Conservation (phyloP, 2,329 filamentous ascomycete genomes). For the Hypoxylon sp. region DNA sequence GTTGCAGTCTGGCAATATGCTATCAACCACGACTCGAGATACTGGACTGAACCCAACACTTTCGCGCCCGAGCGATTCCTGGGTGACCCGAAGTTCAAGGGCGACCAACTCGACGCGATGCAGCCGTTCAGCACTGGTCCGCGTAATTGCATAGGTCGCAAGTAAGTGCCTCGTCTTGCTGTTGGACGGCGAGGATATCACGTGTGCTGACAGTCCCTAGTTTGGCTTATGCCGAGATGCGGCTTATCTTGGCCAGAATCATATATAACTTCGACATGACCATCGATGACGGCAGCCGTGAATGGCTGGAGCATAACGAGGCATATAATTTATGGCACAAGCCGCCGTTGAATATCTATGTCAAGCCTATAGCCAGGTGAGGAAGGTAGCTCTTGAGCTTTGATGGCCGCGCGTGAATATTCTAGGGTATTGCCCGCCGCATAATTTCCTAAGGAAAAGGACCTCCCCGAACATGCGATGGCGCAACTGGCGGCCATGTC, state of each 20-base stretch:
- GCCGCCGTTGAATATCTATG: constrained; percentile 52
- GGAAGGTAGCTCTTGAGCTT: neutral
- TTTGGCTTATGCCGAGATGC: constrained; percentile 64
- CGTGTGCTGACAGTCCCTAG: constrained; percentile 47
- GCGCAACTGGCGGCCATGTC: neutral
- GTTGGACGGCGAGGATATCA: neutral
- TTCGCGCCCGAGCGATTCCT: constrained; percentile 65
- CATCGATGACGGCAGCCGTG: constrained; percentile 53
- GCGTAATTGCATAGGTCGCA: constrained; percentile 63
- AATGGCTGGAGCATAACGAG: constrained; percentile 57
- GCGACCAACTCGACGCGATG: constrained; percentile 59
- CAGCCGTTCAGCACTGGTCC: constrained; percentile 64
- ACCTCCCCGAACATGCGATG: neutral
- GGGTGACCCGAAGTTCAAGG: constrained; percentile 53
- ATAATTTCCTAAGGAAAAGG: neutral
- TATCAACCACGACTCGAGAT: constrained; percentile 58
- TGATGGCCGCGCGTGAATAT: neutral
- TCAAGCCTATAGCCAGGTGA: constrained; percentile 60
- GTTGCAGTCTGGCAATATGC: constrained; percentile 60
- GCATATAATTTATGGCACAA: constrained; percentile 59
- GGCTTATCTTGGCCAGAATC: constrained; percentile 61
- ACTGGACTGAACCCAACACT: constrained; percentile 56
- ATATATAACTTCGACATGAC: constrained; percentile 64
- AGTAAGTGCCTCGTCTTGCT: constrained; percentile 52
- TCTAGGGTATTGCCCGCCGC: neutral